phyloP scores from a whole-genome alignment of 1,284 basidiomycete genomes.

The Entoloma clypeatum region DNA sequence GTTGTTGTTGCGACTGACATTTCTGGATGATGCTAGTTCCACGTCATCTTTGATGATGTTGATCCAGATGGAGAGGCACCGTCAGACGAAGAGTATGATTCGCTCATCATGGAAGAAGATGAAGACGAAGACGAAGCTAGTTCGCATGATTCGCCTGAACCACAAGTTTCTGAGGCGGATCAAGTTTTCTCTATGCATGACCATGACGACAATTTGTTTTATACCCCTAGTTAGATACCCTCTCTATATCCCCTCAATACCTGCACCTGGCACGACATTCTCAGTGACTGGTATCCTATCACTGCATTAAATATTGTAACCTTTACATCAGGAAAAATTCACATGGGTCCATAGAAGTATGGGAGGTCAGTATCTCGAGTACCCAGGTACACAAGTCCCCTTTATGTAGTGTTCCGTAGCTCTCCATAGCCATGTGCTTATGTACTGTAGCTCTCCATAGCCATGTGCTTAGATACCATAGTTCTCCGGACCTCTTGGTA shows the following conservation, averaged over 20 bases:
- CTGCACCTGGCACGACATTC: slow-evolving; percentile 11
- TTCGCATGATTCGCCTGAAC: slow-evolving; percentile 12
- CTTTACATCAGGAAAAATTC: too few relatives aligned
- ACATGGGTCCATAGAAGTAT: too few relatives aligned
- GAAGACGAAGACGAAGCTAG: slow-evolving; percentile 34
- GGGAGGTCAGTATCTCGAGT: too few relatives aligned
- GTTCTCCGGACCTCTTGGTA: too few relatives aligned
- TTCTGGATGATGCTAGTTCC: slow-evolving; percentile 34
- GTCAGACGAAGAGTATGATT: slow-evolving; percentile 42
- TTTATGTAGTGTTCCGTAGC: too few relatives aligned
- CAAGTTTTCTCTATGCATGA: slow-evolving; percentile 13
- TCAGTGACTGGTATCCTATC: slow-evolving; percentile 3
- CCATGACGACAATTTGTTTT: slow-evolving; percentile 21
- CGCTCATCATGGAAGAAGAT: slow-evolving; percentile 41
- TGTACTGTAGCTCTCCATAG: too few relatives aligned
- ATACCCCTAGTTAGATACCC: slow-evolving; percentile 31
- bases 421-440: too few relatives aligned
- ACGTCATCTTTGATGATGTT: slow-evolving; percentile 46
- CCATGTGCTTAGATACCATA: too few relatives aligned
- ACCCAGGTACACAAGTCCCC: too few relatives aligned
- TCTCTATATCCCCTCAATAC: slow-evolving; percentile 5
- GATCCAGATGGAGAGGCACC: slow-evolving; percentile 41
- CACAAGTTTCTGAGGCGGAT: slow-evolving; percentile 15
- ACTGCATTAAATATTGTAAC: slow-evolving; percentile 15
- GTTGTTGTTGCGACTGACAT: neutral